Percentiles rank a stretch among this genome's conserved stretches.
Evolutionary conservation across 176 grass and related monocot genomes (phyloP).

Genomic region (Sorghum bicolor): DNA sequence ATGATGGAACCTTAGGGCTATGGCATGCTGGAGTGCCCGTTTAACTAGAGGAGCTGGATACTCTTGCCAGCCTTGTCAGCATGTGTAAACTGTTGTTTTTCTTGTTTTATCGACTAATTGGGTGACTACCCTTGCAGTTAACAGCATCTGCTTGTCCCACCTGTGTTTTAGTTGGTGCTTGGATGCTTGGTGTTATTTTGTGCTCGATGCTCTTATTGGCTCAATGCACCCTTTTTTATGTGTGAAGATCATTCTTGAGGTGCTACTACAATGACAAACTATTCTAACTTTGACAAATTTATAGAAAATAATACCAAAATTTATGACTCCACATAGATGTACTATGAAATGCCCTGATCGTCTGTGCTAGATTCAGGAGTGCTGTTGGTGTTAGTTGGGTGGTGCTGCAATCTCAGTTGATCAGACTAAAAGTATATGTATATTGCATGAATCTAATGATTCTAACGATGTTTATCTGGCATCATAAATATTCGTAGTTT

Average conservation of each 20-base stretch:
- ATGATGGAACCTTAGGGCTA: slow-evolving; percentile 22
- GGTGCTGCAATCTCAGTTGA: too few species aligned
- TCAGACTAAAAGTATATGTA: too few species aligned
- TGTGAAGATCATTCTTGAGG: not conserved
- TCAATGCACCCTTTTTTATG: not conserved
- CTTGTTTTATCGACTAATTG: slow-evolving; percentile 22
- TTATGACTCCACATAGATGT: too few species aligned
- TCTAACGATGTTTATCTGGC: too few species aligned
- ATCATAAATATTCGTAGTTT: too few species aligned
- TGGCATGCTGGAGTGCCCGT: slow-evolving; percentile 27
- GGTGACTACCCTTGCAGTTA: slow-evolving; percentile 11
- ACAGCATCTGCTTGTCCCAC: not conserved
- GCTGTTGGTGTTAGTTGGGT: too few species aligned
- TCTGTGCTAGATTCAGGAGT: too few species aligned
- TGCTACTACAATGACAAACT: too few species aligned
- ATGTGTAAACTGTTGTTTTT: slow-evolving; percentile 27
- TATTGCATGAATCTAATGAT: too few species aligned
- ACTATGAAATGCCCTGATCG: too few species aligned
- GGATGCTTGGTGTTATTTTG: not conserved
- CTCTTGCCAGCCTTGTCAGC: not conserved
- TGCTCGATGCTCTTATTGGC: not conserved
- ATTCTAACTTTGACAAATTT: too few species aligned
- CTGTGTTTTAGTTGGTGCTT: not conserved
- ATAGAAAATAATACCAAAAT: too few species aligned
- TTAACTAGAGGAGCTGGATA: slow-evolving; percentile 24